Evolutionary conservation across 1,284 basidiomycete species (phyloP).

Genomic region (Ustilago loliicola): DNA sequence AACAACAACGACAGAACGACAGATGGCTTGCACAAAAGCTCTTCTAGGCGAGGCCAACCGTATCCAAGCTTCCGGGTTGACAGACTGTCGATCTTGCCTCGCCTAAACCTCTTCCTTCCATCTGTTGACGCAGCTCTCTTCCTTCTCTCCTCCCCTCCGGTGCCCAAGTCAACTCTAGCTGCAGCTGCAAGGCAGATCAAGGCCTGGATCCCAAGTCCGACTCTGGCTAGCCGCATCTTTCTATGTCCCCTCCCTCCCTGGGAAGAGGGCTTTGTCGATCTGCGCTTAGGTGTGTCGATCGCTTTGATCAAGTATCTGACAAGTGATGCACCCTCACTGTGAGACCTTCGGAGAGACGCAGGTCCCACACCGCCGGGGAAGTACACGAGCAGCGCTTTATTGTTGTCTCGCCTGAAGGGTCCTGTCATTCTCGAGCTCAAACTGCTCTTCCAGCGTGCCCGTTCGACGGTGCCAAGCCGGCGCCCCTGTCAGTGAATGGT

Average conservation of each 20-base stretch:
- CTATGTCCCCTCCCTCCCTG: not conserved
- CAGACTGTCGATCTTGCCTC: conserved; percentile 48
- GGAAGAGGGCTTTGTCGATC: not conserved
- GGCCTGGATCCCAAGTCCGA: conserved; percentile 18
- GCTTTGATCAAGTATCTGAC: conserved; percentile 3
- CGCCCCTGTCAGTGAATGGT: not conserved
- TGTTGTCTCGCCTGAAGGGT: conserved; percentile 3
- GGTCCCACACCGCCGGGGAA: conserved; percentile 5
- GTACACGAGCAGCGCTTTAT: not conserved
- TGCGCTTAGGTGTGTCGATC: conserved; percentile 1
- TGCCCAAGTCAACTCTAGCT: conserved; percentile 41
- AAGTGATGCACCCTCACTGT: conserved; percentile 16
- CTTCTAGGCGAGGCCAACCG: not conserved
- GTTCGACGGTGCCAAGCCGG: not conserved
- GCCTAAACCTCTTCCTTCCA: conserved; percentile 8
- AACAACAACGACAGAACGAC: not conserved
- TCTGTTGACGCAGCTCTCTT: conserved; percentile 15
- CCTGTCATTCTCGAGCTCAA: conserved; percentile 8
- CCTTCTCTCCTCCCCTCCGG: not conserved
- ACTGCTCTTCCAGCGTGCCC: not conserved
- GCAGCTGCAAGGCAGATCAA: conserved; percentile 40
- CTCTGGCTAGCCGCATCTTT: conserved; percentile 5
- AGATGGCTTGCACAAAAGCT: not conserved
- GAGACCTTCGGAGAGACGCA: conserved; percentile 4
- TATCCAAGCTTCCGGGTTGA: conserved; percentile 39